A percentile compares a stretch with the other conserved stretches of the same genome.
Conservation (phyloP, 2,329 filamentous ascomycete species). For the Diaporthe sp. region DNA sequence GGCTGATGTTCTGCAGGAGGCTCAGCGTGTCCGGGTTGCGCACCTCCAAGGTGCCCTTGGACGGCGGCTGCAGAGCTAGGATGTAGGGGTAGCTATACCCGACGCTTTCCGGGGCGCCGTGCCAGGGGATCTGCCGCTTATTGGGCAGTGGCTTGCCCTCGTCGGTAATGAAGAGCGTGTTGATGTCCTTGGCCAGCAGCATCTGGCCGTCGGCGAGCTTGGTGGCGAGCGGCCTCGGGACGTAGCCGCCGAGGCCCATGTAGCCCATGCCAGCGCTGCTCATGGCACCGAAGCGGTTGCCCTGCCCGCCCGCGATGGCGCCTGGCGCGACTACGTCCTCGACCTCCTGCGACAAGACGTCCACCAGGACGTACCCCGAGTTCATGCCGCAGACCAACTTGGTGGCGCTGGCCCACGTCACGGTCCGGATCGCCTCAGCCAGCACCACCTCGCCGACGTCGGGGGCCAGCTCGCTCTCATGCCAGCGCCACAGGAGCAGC, state of each 20-base stretch:
- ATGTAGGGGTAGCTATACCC: slow-evolving; percentile 98
- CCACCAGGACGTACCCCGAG: slow-evolving; percentile 88
- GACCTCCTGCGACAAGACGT: slow-evolving; percentile 79
- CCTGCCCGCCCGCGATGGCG: slow-evolving; percentile 74
- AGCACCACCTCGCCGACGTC: slow-evolving; percentile 82
- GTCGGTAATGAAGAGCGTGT: slow-evolving; percentile 90
- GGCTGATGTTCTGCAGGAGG: slow-evolving; percentile 84
- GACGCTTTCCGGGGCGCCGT: slow-evolving; percentile 85
- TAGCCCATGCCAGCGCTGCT: slow-evolving; percentile 93
- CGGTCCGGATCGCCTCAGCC: slow-evolving; percentile 83
- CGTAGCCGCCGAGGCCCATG: slow-evolving; percentile 92
- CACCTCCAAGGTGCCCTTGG: slow-evolving; percentile 88
- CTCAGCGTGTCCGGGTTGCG: slow-evolving; percentile 92
- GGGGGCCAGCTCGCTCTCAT: slow-evolving; percentile 83
- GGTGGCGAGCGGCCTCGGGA: slow-evolving; percentile 89
- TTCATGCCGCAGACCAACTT: slow-evolving; percentile 92
- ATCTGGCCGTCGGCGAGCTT: slow-evolving; percentile 85
- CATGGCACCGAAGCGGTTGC: slow-evolving; percentile 83
- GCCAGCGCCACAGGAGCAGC: slow-evolving; percentile 93
- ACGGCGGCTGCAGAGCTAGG: slow-evolving; percentile 82
- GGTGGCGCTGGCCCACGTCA: slow-evolving; percentile 91
- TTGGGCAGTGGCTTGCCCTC: slow-evolving; percentile 80
- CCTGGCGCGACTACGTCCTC: slow-evolving; percentile 85
- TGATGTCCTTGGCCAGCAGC: slow-evolving; percentile 96
- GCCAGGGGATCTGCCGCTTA: slow-evolving; percentile 92